Percentiles rank a stretch among this genome's conserved stretches.
Evolutionary conservation across 306 rosid genomes (phyloP).

Genomic region (Trifolium repens): DNA sequence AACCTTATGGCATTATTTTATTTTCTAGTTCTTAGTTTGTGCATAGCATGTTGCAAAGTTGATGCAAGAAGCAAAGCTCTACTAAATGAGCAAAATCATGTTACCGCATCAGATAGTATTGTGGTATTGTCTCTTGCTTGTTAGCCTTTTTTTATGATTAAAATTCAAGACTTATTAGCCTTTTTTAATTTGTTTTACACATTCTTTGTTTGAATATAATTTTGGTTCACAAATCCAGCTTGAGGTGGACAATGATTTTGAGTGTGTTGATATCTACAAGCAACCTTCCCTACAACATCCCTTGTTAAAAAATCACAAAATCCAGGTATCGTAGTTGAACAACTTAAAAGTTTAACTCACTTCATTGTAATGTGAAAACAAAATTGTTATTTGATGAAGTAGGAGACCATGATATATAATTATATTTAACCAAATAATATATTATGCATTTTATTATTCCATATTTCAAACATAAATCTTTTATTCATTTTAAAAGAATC

Average conservation of each 20-base stretch:
- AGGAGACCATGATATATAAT: no score
- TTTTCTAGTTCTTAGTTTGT: constrained; percentile 5
- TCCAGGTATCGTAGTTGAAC: constrained; percentile 11
- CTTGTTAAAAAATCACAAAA: constrained; percentile 21
- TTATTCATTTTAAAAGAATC: no score
- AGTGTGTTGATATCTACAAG: constrained; percentile 17
- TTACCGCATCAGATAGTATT: background rate
- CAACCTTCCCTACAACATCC: constrained; percentile 22
- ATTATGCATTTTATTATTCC: no score
- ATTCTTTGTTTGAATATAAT: background rate
- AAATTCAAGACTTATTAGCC: no score
- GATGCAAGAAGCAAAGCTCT: background rate
- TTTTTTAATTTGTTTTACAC: background rate
- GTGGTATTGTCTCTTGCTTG: background rate
- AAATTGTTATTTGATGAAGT: no score
- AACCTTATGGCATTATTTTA: background rate
- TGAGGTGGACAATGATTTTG: background rate
- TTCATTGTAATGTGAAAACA: no score
- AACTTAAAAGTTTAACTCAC: no score
- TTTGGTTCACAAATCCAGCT: background rate
- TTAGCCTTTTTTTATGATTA: no score
- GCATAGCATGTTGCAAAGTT: background rate
- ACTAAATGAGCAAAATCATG: background rate
- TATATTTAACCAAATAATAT: no score
- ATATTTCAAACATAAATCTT: no score